These are phyloP conservation scores for Melaleuca alternifolia DNA, from an alignment of 345 rosid genomes.

Conservation along the genomic window DNA sequence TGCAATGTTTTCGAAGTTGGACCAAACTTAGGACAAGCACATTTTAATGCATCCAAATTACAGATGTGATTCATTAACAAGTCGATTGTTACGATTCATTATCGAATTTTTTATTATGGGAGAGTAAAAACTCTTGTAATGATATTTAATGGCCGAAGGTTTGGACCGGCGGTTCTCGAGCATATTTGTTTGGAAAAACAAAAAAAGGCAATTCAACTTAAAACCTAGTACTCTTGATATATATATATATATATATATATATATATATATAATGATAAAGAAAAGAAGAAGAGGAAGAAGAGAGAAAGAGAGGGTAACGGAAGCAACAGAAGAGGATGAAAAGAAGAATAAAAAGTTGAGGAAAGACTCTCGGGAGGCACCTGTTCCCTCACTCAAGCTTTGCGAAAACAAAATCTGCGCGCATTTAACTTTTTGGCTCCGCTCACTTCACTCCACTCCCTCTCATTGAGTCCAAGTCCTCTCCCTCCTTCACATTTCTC, in stretches of 20 bases:
- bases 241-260: not conserved
- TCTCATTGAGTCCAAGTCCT: not conserved
- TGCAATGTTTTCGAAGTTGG: not conserved
- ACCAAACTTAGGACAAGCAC: not conserved
- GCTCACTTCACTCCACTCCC: not conserved
- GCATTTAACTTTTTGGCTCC: not conserved
- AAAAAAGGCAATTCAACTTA: not conserved
- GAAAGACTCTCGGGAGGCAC: not conserved
- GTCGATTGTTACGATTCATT: not conserved
- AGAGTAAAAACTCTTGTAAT: not conserved
- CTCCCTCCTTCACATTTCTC: not conserved
- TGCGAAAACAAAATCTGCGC: not conserved
- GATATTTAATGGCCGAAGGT: accelerated
- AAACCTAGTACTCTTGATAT: not conserved
- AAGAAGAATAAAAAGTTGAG: not conserved
- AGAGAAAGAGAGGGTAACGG: not conserved
- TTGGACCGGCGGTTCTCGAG: accelerated
- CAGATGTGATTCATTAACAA: no score
- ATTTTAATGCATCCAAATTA: not conserved
- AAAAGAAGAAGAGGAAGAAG: accelerated
- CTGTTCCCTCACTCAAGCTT: not conserved
- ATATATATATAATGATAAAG: not conserved
- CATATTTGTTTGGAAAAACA: not conserved
- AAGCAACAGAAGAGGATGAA: not conserved
- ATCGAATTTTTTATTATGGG: accelerated